A percentile compares a stretch with the other conserved stretches of the same genome.
These are phyloP conservation scores for Poronia punctata DNA, from an alignment of 495 filamentous ascomycete genomes.

Conservation along the genomic window DNA sequence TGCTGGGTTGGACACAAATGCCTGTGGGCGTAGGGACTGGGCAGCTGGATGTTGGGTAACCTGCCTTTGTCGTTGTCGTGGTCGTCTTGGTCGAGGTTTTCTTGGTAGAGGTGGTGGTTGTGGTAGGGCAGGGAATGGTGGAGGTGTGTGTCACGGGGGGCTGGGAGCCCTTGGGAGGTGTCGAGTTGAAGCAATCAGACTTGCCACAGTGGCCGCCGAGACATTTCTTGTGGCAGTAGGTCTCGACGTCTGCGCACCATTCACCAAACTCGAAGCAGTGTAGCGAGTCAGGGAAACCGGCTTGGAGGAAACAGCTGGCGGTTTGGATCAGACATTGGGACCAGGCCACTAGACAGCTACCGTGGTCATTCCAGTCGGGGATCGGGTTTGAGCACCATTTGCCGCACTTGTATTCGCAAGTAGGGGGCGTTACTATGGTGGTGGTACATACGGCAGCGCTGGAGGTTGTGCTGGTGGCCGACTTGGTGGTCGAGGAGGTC, in stretches of 20 bases:
- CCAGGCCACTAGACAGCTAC: constrained; percentile 28
- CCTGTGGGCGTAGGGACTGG: constrained; percentile 37
- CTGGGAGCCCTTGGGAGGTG: constrained; percentile 26
- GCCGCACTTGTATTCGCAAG: constrained; percentile 45
- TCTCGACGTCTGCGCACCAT: constrained; percentile 35
- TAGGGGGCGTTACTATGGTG: constrained; percentile 32
- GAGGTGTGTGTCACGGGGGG: constrained; percentile 20
- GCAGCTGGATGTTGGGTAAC: constrained; percentile 17
- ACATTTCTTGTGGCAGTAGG: constrained; percentile 31
- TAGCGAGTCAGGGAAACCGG: constrained; percentile 39
- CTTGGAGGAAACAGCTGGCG: constrained; percentile 40
- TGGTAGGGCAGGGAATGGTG: constrained; percentile 26
- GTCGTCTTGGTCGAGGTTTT: constrained; percentile 13
- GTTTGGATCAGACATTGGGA: constrained; percentile 36
- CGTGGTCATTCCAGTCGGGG: constrained; percentile 34
- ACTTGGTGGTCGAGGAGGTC: constrained; percentile 11
- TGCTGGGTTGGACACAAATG: constrained; percentile 39
- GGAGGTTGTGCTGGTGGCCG: constrained; percentile 23
- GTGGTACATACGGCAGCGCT: constrained; percentile 31
- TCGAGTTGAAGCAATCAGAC: constrained; percentile 28
- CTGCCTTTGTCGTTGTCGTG: constrained; percentile 14
- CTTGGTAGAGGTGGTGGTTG: constrained; percentile 21
- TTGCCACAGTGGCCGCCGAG: constrained; percentile 23
- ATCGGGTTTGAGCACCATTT: constrained; percentile 45
- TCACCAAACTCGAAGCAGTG: constrained; percentile 36